Percentiles rank a stretch among this genome's conserved stretches.
Conservation (phyloP, 1,139 yeast genomes). For the Pichia sp. region DNA sequence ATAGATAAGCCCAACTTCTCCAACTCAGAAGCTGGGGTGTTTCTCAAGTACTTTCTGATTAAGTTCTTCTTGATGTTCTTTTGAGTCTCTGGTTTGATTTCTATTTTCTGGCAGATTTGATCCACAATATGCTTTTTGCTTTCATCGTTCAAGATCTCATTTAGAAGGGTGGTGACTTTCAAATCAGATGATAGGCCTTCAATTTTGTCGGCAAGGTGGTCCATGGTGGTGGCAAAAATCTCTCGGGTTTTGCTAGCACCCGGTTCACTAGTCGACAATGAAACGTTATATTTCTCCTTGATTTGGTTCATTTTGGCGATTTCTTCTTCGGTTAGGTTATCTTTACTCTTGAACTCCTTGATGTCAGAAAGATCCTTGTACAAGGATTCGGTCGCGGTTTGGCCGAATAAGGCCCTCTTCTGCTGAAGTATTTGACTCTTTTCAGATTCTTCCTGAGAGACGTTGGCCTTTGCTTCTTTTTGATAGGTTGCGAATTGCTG, state of each 20-base stretch:
- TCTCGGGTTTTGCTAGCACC: slow-evolving; percentile 23
- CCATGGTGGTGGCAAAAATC: slow-evolving; percentile 25
- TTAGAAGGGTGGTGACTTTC: slow-evolving; percentile 19
- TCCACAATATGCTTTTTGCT: slow-evolving; percentile 15
- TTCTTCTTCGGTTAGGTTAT: slow-evolving; percentile 38
- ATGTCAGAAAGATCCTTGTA: slow-evolving; percentile 48
- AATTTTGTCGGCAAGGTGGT: slow-evolving; percentile 23
- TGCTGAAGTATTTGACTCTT: slow-evolving; percentile 48
- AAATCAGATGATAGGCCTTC: slow-evolving; percentile 22
- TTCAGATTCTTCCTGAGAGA: slow-evolving; percentile 55
- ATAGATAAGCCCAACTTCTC: slow-evolving; percentile 24
- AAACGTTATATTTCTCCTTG: slow-evolving; percentile 34
- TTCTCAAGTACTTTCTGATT: slow-evolving; percentile 44
- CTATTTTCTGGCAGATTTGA: slow-evolving; percentile 20
- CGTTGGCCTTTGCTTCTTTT: slow-evolving; percentile 63
- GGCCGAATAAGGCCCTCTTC: slow-evolving; percentile 41
- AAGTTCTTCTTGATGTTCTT: slow-evolving; percentile 49
- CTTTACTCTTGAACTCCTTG: slow-evolving; percentile 39
- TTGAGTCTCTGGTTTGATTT: slow-evolving; percentile 33
- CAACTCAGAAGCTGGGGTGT: slow-evolving; percentile 26
- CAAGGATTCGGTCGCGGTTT: slow-evolving; percentile 33
- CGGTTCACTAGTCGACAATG: slow-evolving; percentile 30
- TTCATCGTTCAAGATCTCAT: slow-evolving; percentile 20
- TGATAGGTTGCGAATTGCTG: slow-evolving; percentile 84
- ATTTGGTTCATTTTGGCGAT: slow-evolving; percentile 36